phyloP scores from a whole-genome alignment of 2,329 filamentous ascomycete species.

The Alternaria gaisen region DNA sequence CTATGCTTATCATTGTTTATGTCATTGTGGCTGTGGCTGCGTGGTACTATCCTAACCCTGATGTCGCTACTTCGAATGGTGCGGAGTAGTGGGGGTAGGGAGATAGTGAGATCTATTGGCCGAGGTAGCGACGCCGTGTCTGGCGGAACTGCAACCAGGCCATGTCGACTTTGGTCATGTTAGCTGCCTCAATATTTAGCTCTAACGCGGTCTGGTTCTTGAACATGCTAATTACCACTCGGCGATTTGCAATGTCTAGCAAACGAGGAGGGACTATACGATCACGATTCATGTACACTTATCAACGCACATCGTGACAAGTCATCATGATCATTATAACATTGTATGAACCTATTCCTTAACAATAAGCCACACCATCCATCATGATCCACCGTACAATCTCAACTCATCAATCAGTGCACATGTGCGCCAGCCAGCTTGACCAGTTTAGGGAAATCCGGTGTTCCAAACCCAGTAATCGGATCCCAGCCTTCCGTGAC shows the following conservation, averaged over 20 bases:
- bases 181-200: too few relatives aligned
- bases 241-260: too few relatives aligned
- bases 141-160: neutral
- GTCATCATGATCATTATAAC: neutral
- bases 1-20: slow-evolving; percentile 77
- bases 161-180: neutral
- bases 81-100: neutral
- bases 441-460: slow-evolving; percentile 42
- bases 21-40: slow-evolving; percentile 68
- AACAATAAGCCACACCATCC: neutral
- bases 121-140: neutral
- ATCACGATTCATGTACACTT: neutral
- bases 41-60: slow-evolving; percentile 68
- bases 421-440: slow-evolving; percentile 30
- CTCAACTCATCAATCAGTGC: slow-evolving; percentile 7
- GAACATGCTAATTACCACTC: fast-evolving
- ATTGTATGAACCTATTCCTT: neutral
- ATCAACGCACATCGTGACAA: neutral
- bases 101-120: neutral
- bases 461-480: slow-evolving; percentile 49
- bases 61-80: slow-evolving; percentile 42
- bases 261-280: too few relatives aligned
- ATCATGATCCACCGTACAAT: neutral
- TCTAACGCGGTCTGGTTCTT: neutral
- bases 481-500: slow-evolving; percentile 50